Evolutionary conservation across 495 filamentous ascomycete genomes (phyloP), one percentile per base, ranked within the genome.

Genomic region (Schizothecium vesticola): DNA sequence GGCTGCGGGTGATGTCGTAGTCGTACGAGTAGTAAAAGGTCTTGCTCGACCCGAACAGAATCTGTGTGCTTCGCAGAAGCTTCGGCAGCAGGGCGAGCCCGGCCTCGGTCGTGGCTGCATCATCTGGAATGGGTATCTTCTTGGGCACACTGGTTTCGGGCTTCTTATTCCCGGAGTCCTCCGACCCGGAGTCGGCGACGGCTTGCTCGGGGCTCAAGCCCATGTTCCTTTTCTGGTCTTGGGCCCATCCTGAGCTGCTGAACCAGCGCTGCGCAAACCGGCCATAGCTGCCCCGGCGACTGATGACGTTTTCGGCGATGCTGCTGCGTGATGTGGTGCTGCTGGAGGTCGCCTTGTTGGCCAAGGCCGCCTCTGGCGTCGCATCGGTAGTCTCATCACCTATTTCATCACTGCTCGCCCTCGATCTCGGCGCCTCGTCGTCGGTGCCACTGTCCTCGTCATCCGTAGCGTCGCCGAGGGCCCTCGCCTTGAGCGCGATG

Each of bases 1-100:
- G 74, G 69, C 85, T 86, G 57, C 89, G 84, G 12, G 94, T 97
- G 33, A 97, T 84, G 74, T 97, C 94, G 76, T 91, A 86, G 69
- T 99, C 95, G 76, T 99, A 97, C 13, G 92, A 89, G 73, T 91
- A 99, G 79, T 89, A 97, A 79, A 97, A 97, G 75, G 91, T 97
- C 65, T 83, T 84, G 21, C 90, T 92, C 4, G 89, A 84, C 3
- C 86, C 86, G 71, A 97, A 91, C 61, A 96, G 80, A 59, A 97
- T 81, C 75, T 89, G 91, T 13, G 92, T 90, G 61, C 91, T 95
- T 19, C 90, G 86, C 28, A 99, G 79, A 61, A 97, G 78, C 77
- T 96, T 97, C 2, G 94, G 94, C 33, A 94, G 82, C 21, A 98
- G 79, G n/a, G 76, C 70, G 6, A 74, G 66, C n/a, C 75, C 74